Conservation (phyloP, 2,329 filamentous ascomycete genomes). For the Penicillium sp. region DNA sequence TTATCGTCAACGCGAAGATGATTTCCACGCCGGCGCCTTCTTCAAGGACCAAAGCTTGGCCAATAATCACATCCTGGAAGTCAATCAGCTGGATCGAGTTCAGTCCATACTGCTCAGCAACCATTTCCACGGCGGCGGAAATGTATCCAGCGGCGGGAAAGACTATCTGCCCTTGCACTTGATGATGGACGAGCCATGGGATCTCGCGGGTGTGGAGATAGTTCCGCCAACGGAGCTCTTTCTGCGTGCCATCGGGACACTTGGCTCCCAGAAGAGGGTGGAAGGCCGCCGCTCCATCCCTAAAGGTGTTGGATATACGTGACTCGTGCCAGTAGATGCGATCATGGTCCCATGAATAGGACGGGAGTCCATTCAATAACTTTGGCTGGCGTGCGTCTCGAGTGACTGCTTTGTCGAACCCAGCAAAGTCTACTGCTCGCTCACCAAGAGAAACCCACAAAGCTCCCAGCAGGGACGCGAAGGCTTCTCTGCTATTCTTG, state of each 20-base stretch:
- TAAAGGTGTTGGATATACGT: constrained; percentile 12
- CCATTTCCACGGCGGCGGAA: constrained; percentile 28
- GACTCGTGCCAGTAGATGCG: constrained; percentile 25
- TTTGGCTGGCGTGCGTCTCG: not conserved
- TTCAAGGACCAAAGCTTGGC: constrained; percentile 27
- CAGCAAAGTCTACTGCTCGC: constrained; percentile 15
- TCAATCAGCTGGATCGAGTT: constrained; percentile 21
- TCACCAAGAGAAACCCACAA: constrained; percentile 19
- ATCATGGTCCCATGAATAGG: constrained; percentile 25
- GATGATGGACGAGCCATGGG: constrained; percentile 36
- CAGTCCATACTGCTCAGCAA: constrained; percentile 13
- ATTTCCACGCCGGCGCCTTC: constrained; percentile 22
- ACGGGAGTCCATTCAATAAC: constrained; percentile 20
- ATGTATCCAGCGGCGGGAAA: constrained; percentile 33
- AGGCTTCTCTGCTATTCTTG: constrained; percentile 9
- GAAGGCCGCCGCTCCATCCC: constrained; percentile 14
- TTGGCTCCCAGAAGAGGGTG: constrained; percentile 21
- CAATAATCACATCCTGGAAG: constrained; percentile 24
- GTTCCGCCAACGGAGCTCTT: constrained; percentile 32
- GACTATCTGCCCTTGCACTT: constrained; percentile 32
- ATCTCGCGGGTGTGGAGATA: constrained; percentile 30
- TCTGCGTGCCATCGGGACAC: constrained; percentile 17
- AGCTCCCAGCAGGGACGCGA: constrained; percentile 18
- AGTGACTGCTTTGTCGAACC: constrained; percentile 7
- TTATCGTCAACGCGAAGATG: constrained; percentile 22